Conservation (phyloP, 2,329 filamentous ascomycete genomes). For the Cladosporium oxysporum region DNA sequence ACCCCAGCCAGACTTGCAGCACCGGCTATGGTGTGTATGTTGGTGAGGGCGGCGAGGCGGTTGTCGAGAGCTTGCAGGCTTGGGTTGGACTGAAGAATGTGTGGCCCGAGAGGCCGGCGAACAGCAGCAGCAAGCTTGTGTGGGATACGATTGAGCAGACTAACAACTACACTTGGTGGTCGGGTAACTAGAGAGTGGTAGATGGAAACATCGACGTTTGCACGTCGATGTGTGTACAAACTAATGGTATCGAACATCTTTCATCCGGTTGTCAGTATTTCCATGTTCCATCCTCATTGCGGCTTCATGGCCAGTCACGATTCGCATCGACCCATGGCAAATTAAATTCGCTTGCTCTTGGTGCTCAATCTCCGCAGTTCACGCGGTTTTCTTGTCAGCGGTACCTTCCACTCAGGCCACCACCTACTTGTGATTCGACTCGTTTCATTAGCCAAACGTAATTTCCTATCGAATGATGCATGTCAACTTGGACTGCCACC, state of each 20-base stretch:
- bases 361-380: neutral
- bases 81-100: slow-evolving; percentile 44
- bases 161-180: slow-evolving; percentile 50
- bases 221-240: neutral
- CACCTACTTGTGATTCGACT: neutral
- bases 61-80: slow-evolving; percentile 40
- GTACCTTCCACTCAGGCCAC: neutral
- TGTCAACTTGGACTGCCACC: too few species aligned
- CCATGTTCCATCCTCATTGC: too few species aligned
- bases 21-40: slow-evolving; percentile 48
- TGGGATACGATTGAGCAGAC: slow-evolving; percentile 48
- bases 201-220: too few species aligned
- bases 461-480: too few species aligned
- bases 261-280: too few species aligned
- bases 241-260: neutral
- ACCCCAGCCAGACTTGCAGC: slow-evolving; percentile 47
- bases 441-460: neutral
- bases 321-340: neutral
- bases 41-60: slow-evolving; percentile 36
- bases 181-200: slow-evolving; percentile 38
- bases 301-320: neutral
- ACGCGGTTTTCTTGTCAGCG: neutral
- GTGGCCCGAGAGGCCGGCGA: slow-evolving; percentile 44
- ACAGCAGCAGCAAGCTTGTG: slow-evolving; percentile 45
- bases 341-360: neutral